Conservation (phyloP, 169 alveolate species). For the Fabrea salina region DNA sequence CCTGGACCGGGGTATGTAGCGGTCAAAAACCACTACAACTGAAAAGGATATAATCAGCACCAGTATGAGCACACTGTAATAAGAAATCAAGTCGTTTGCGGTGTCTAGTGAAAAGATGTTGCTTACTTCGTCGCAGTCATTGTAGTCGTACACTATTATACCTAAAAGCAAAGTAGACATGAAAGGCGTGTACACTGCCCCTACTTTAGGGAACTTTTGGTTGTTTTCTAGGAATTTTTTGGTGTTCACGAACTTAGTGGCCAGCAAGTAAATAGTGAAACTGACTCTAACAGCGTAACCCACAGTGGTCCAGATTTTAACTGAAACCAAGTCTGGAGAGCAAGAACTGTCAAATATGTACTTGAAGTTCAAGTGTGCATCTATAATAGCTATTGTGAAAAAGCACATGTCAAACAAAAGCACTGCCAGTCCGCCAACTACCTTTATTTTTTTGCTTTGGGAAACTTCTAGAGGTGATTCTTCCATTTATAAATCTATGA, state of each 20-base stretch:
- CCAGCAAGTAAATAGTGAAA: neutral
- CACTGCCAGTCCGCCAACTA: too few species aligned
- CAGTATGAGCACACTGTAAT: neutral
- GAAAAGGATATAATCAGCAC: neutral
- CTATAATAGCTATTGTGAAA: neutral
- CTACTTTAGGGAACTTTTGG: neutral
- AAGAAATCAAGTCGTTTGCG: neutral
- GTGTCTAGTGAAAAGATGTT: neutral
- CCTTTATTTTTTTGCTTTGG: too few species aligned
- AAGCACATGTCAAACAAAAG: slow-evolving; percentile 15
- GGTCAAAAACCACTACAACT: neutral
- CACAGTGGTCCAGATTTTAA: neutral
- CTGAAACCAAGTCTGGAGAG: neutral
- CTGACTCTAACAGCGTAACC: neutral
- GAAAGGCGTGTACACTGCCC: neutral
- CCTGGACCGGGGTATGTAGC: neutral
- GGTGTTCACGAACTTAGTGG: neutral
- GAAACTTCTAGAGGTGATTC: too few species aligned
- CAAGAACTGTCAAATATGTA: neutral
- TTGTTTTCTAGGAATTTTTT: neutral
- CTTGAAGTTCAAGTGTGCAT: neutral
- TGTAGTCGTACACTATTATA: neutral
- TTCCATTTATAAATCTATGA: too few species aligned
- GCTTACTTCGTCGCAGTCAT: neutral
- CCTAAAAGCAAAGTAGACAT: neutral